A percentile compares a stretch with the other conserved stretches of the same genome.
phyloP scores from a whole-genome alignment of 2,329 filamentous ascomycete genomes.

The Xylariales sp. region DNA sequence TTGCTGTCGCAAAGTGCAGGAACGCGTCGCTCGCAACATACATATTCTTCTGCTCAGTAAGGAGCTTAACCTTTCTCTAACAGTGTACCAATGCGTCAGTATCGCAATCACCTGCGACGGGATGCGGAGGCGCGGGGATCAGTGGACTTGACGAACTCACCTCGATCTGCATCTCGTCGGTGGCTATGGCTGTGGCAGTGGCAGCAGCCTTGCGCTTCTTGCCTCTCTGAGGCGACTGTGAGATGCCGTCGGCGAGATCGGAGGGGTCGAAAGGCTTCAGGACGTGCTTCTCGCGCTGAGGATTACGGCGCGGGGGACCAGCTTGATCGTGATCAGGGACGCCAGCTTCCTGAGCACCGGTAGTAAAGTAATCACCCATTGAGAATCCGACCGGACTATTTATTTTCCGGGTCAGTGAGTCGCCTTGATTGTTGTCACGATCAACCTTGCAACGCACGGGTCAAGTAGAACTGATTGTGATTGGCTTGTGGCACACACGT shows the following conservation, averaged over 20 bases:
- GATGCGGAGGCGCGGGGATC: background rate
- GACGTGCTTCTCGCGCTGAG: slow-evolving; percentile 1
- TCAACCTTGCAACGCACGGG: too few relatives aligned
- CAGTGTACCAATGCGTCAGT: slow-evolving; percentile 25
- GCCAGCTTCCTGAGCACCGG: background rate
- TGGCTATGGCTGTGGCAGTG: background rate
- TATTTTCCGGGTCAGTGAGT: too few relatives aligned
- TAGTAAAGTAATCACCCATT: too few relatives aligned
- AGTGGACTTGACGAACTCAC: background rate
- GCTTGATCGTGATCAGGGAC: background rate
- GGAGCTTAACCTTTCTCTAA: slow-evolving; percentile 85
- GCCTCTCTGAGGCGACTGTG: background rate
- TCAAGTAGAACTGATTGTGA: too few relatives aligned
- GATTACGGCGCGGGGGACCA: slow-evolving; percentile 2
- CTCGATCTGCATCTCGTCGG: slow-evolving; percentile 9
- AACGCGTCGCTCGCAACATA: slow-evolving; percentile 43
- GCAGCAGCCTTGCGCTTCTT: slow-evolving; percentile 3
- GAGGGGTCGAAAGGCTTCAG: background rate
- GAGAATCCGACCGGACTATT: background rate
- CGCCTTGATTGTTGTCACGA: too few relatives aligned
- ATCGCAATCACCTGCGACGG: background rate
- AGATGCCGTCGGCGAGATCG: background rate
- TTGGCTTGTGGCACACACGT: too few relatives aligned
- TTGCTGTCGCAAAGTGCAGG: background rate
- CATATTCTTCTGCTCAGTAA: slow-evolving; percentile 88